phyloP scores from a whole-genome alignment of 2,329 filamentous ascomycete genomes.

The Didymella exigua region DNA sequence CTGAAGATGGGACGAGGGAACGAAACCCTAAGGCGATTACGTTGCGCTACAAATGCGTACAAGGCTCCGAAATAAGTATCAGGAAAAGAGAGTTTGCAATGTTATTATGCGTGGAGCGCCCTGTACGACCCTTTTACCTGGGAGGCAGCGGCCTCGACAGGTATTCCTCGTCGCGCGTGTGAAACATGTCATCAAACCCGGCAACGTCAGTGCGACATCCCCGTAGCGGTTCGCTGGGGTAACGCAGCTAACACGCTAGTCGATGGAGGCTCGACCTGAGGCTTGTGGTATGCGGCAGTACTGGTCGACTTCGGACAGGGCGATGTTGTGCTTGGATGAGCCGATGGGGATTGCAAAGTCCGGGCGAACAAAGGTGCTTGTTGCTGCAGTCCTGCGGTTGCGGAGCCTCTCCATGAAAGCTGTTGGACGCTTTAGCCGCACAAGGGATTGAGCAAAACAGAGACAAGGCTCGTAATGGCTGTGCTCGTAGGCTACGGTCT shows the following conservation, averaged over 20 bases:
- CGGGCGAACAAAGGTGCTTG: constrained; percentile 3
- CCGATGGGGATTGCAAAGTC: constrained; percentile 4
- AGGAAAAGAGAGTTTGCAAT: constrained; percentile 24
- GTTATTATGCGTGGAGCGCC: constrained; percentile 32
- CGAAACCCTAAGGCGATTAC: constrained; percentile 6
- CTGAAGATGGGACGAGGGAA: not conserved
- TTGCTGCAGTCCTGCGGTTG: constrained; percentile 7
- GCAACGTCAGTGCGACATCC: constrained; percentile 22
- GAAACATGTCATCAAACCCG: constrained; percentile 37
- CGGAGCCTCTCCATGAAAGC: not conserved
- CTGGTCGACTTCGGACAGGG: constrained; percentile 4
- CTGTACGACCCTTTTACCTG: constrained; percentile 29
- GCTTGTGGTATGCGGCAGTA: constrained; percentile 6
- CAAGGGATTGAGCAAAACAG: constrained; percentile 5
- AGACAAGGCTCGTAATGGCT: constrained; percentile 2
- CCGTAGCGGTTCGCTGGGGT: constrained; percentile 26
- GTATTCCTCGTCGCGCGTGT: constrained; percentile 25
- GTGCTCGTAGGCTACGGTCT: constrained; percentile 3
- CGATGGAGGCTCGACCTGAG: not conserved
- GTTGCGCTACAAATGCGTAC: constrained; percentile 21
- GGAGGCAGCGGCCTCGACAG: constrained; percentile 22
- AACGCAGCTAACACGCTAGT: constrained; percentile 22
- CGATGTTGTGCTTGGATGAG: constrained; percentile 9
- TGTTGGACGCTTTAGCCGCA: constrained; percentile 7
- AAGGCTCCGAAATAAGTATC: constrained; percentile 23